Conservation (phyloP, 2,329 filamentous ascomycete genomes). For the Microdochium bolleyi region DNA sequence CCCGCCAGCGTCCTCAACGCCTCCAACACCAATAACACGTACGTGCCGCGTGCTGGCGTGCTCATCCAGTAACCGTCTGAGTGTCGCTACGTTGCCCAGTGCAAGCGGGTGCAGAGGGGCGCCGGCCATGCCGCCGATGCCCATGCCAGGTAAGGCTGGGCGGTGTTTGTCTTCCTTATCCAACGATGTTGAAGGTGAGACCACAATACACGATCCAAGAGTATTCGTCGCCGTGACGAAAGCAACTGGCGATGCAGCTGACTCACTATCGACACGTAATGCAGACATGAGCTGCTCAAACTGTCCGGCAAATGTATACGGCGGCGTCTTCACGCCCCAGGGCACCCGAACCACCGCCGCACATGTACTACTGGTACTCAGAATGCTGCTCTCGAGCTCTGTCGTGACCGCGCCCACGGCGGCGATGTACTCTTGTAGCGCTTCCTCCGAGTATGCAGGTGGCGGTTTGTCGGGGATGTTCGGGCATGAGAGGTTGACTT, state of each 20-base stretch:
- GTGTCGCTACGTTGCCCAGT: constrained; percentile 65
- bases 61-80: constrained; percentile 51
- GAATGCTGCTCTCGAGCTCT: constrained; percentile 1
- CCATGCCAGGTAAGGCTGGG: constrained; percentile 39
- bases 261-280: constrained; percentile 25
- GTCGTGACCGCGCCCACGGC: constrained; percentile 28
- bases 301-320: constrained; percentile 64
- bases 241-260: constrained; percentile 31
- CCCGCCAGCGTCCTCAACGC: constrained; percentile 56
- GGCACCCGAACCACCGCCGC: constrained; percentile 21
- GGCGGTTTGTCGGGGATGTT: constrained; percentile 64
- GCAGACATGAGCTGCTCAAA: constrained; percentile 49
- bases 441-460: constrained; percentile 54
- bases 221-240: constrained; percentile 74
- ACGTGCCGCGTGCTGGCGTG: constrained; percentile 41
- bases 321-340: constrained; percentile 66
- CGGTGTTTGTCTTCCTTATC: constrained; percentile 22
- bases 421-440: constrained; percentile 47
- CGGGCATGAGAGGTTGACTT: constrained; percentile 72
- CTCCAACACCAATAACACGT: constrained; percentile 63
- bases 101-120: constrained; percentile 65
- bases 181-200: constrained; percentile 22
- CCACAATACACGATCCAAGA: constrained; percentile 58
- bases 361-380: no score
- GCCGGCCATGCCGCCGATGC: constrained; percentile 66